Conservation (phyloP, 2,329 filamentous ascomycete genomes). For the Cryphonectria carpinicola region DNA sequence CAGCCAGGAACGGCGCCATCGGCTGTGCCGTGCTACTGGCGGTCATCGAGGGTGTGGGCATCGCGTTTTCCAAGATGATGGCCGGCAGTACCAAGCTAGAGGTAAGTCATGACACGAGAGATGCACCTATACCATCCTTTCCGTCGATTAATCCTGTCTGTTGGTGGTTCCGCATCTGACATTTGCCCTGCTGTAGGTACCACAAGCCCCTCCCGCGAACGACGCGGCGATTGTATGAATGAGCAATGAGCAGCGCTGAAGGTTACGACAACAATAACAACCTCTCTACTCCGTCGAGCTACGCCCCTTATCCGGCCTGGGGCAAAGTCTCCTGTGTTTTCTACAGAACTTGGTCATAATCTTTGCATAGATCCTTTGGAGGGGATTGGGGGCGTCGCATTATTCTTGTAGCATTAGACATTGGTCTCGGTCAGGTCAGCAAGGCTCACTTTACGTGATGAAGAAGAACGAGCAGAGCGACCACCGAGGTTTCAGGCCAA, state of each 20-base stretch:
- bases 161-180: neutral
- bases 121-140: too few relatives aligned
- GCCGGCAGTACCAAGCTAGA: constrained; percentile 86
- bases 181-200: constrained; percentile 15
- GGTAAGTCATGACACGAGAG: constrained; percentile 45
- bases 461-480: neutral
- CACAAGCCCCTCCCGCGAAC: constrained; percentile 23
- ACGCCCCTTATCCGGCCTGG: neutral
- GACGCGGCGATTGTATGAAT: constrained; percentile 22
- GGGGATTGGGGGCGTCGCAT: constrained; percentile 23
- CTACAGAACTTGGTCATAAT: constrained; percentile 21
- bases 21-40: constrained; percentile 92
- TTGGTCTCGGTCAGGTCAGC: constrained; percentile 17
- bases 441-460: constrained; percentile 7
- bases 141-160: neutral
- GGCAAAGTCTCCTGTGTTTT: constrained; percentile 21
- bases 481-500: constrained; percentile 20
- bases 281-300: constrained; percentile 25
- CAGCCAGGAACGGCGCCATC: constrained; percentile 92
- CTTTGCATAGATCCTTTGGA: constrained; percentile 25
- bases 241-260: neutral
- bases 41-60: constrained; percentile 96
- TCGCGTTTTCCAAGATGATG: constrained; percentile 94
- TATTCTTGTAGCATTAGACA: constrained; percentile 28
- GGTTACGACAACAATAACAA: constrained; percentile 12